Conservation (phyloP, 768 basidiomycete species). For the Suillus placidus region DNA sequence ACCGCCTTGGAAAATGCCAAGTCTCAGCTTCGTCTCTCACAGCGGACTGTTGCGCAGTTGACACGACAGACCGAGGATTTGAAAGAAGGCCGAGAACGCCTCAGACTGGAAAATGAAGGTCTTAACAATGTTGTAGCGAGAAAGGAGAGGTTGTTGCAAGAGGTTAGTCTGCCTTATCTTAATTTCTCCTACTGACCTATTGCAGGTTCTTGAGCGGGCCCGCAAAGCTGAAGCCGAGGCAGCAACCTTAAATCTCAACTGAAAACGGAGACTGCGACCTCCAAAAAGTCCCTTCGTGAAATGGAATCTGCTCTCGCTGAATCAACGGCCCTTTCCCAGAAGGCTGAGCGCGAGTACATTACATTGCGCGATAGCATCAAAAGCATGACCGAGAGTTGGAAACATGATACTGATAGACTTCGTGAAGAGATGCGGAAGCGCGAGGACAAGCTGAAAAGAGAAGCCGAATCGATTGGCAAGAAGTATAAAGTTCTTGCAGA, state of each 20-base stretch:
- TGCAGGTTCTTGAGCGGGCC: conserved; percentile 77
- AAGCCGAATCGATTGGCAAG: conserved; percentile 67
- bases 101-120: conserved; percentile 84
- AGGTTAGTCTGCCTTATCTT: conserved; percentile 47
- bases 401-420: conserved; percentile 70
- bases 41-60: conserved; percentile 80
- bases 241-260: conserved; percentile 62
- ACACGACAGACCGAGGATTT: conserved; percentile 87
- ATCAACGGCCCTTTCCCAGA: conserved; percentile 75
- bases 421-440: conserved; percentile 74
- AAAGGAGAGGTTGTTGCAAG: conserved; percentile 85
- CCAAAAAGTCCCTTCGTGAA: conserved; percentile 77
- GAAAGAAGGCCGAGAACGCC: conserved; percentile 82
- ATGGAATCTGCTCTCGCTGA: conserved; percentile 77
- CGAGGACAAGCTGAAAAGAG: conserved; percentile 68
- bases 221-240: conserved; percentile 85
- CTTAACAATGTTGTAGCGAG: conserved; percentile 86
- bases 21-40: conserved; percentile 75
- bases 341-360: conserved; percentile 81
- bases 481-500: conserved; percentile 70
- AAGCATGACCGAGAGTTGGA: conserved; percentile 71
- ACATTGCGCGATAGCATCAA: conserved; percentile 78
- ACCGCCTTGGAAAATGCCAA: conserved; percentile 88
- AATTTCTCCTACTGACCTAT: conserved; percentile 2
- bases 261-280: conserved; percentile 69